phyloP scores from a whole-genome alignment of 805 yeast genomes.

The Blastobotrys muscicola region DNA sequence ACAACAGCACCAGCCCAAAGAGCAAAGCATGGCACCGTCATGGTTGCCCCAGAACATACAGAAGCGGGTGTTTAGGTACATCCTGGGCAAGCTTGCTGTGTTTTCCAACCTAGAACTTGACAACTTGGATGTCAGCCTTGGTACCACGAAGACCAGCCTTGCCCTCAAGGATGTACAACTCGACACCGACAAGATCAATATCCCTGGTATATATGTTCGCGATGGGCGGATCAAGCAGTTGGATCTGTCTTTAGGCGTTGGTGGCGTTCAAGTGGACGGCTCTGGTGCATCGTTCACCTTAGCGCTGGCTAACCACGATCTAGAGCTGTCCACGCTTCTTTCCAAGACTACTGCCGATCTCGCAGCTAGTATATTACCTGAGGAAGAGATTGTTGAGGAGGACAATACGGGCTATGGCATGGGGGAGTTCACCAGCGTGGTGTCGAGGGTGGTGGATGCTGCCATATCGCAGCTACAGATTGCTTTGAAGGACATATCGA shows the following conservation, averaged over 20 bases:
- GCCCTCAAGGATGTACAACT: constrained; percentile 49
- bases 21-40: constrained; percentile 3
- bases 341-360: constrained; percentile 69
- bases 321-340: constrained; percentile 36
- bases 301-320: constrained; percentile 27
- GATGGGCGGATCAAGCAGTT: constrained; percentile 51
- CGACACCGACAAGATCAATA: constrained; percentile 54
- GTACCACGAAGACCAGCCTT: constrained; percentile 33
- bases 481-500: constrained; percentile 11
- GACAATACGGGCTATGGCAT: constrained; percentile 22
- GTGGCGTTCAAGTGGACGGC: constrained; percentile 58
- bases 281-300: constrained; percentile 44
- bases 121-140: constrained; percentile 70
- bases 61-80: constrained; percentile 67
- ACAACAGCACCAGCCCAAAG: not conserved
- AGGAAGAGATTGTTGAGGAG: constrained; percentile 6
- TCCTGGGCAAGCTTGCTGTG: constrained; percentile 69
- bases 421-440: constrained; percentile 23
- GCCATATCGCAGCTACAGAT: constrained; percentile 26
- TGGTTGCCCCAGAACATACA: constrained; percentile 87
- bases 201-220: constrained; percentile 56
- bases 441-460: constrained; percentile 30
- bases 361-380: constrained; percentile 42
- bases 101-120: constrained; percentile 77
- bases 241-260: constrained; percentile 51